Conservation (phyloP, 495 filamentous ascomycete species). For the Xylaria palmicola region DNA sequence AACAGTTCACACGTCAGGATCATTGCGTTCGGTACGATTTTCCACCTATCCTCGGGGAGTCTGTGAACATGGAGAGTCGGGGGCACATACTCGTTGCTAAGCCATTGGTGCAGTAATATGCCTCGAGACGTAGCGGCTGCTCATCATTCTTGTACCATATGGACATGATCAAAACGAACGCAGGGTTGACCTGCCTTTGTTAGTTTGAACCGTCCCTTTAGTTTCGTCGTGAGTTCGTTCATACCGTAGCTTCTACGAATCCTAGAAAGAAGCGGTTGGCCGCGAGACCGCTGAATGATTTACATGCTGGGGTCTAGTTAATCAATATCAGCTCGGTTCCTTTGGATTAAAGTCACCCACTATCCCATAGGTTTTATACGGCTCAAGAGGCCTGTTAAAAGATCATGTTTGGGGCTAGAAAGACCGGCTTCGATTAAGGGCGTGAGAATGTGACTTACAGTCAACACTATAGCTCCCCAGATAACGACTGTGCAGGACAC, state of each 20-base stretch:
- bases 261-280: slow-evolving; percentile 55
- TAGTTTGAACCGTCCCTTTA: background rate
- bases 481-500: slow-evolving; percentile 38
- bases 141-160: slow-evolving; percentile 58
- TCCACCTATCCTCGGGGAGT: background rate
- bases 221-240: background rate
- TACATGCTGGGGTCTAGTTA: slow-evolving; percentile 48
- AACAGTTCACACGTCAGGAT: background rate
- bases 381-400: too few species aligned
- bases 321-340: slow-evolving; percentile 31
- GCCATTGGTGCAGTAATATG: slow-evolving; percentile 58
- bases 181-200: slow-evolving; percentile 46
- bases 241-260: slow-evolving; percentile 50
- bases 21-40: background rate
- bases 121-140: slow-evolving; percentile 53
- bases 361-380: too few species aligned
- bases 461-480: slow-evolving; percentile 14
- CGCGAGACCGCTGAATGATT: slow-evolving; percentile 50
- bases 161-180: slow-evolving; percentile 56
- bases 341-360: too few species aligned
- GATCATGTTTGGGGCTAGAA: background rate
- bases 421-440: background rate
- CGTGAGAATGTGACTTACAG: background rate
- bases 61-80: background rate
- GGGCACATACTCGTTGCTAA: slow-evolving; percentile 40